A percentile compares a stretch with the other conserved stretches of the same genome.
These are phyloP conservation scores for Claviceps sp. DNA, from an alignment of 2,329 filamentous ascomycete species.

Conservation along the genomic window DNA sequence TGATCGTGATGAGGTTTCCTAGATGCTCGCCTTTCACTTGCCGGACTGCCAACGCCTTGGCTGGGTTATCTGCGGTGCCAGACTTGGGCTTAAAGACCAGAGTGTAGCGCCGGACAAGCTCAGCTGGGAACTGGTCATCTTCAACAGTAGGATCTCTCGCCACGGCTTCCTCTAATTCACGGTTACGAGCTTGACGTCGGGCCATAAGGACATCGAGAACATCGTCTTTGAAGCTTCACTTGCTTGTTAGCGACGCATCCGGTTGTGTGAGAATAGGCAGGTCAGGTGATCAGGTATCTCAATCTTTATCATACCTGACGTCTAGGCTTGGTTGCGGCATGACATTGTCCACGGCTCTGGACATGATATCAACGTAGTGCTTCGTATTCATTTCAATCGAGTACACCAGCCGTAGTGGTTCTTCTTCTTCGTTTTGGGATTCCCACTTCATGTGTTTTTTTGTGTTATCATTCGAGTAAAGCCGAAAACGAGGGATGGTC, in stretches of 20 bases:
- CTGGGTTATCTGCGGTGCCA: constrained; percentile 49
- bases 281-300: background rate
- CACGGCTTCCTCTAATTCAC: constrained; percentile 54
- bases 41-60: constrained; percentile 70
- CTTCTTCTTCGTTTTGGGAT: constrained; percentile 52
- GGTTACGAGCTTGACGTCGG: constrained; percentile 75
- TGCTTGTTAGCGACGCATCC: background rate
- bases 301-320: constrained; percentile 42
- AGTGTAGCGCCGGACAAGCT: constrained; percentile 86
- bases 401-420: constrained; percentile 55
- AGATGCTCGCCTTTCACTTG: constrained; percentile 88
- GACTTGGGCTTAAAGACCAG: constrained; percentile 89
- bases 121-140: constrained; percentile 75
- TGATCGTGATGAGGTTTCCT: constrained; percentile 82
- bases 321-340: constrained; percentile 70
- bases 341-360: constrained; percentile 73
- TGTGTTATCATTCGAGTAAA: background rate
- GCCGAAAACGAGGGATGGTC: background rate
- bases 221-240: constrained; percentile 78
- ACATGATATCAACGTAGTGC: constrained; percentile 88
- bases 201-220: constrained; percentile 95
- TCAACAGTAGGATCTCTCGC: constrained; percentile 53
- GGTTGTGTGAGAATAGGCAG: background rate
- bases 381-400: constrained; percentile 85
- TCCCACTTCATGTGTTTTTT: constrained; percentile 51